phyloP scores from a whole-genome alignment of 306 rosid genomes.

The Senna tora region DNA sequence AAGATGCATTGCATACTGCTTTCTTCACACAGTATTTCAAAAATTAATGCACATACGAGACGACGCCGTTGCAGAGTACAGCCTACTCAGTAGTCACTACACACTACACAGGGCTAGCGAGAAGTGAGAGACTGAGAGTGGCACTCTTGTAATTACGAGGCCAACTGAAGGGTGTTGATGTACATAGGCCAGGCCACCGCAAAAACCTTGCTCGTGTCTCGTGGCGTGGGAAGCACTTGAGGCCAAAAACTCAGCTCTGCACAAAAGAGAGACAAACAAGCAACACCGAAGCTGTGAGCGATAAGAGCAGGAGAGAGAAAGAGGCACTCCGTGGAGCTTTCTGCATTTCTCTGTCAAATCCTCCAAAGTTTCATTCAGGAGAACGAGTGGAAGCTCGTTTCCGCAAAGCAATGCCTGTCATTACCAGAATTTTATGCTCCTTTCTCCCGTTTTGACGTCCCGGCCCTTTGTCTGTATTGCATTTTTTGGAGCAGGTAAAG shows the following conservation, averaged over 20 bases:
- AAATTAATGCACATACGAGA: too few species aligned
- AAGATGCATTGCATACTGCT: too few species aligned
- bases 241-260: slow-evolving; percentile 29
- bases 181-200: slow-evolving; percentile 3
- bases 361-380: slow-evolving; percentile 27
- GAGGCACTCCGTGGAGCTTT: slow-evolving; percentile 1
- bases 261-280: slow-evolving; percentile 41
- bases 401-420: slow-evolving; percentile 77
- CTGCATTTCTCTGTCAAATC: slow-evolving; percentile 19
- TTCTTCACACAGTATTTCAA: too few species aligned
- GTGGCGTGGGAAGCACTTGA: not conserved
- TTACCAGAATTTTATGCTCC: slow-evolving; percentile 46
- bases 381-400: slow-evolving; percentile 43
- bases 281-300: slow-evolving; percentile 54
- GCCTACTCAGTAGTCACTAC: too few species aligned
- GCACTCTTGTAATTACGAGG: slow-evolving; percentile 25
- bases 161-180: not conserved
- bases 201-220: not conserved
- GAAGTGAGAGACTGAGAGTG: not conserved
- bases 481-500: slow-evolving; percentile 15
- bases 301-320: slow-evolving; percentile 39
- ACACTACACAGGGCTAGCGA: too few species aligned
- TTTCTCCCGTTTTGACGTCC: slow-evolving; percentile 38
- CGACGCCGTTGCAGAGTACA: too few species aligned
- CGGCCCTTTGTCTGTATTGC: slow-evolving; percentile 18